Evolutionary conservation across 139 green algal genomes (phyloP).

Genomic region (Chlorella sp.): DNA sequence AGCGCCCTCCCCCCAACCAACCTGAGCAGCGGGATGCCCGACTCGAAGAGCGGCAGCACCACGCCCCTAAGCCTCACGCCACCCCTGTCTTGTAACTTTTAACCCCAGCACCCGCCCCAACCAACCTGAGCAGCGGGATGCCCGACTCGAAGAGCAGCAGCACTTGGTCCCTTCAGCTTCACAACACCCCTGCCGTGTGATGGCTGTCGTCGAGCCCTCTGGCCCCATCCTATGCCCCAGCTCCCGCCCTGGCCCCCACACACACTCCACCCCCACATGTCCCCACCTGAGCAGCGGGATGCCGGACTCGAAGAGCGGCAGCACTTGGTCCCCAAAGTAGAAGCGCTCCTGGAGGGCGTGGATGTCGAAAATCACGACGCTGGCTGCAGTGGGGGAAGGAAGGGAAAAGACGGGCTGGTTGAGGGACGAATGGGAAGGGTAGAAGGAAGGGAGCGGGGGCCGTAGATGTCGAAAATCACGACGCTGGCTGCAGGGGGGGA

Average conservation of each 20-base stretch:
- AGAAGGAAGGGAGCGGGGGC: constrained; percentile 58
- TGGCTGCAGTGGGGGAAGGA: constrained; percentile 3
- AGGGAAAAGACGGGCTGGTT: background rate
- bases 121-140: too few species aligned
- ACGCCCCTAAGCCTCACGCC: constrained; percentile 97
- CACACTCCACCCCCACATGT: background rate
- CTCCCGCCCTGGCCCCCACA: too few species aligned
- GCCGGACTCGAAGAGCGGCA: constrained; percentile 95
- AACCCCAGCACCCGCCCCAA: too few species aligned
- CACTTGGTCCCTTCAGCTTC: background rate
- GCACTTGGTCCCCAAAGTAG: constrained; percentile 98
- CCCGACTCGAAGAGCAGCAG: too few species aligned
- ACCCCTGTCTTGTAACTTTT: too few species aligned
- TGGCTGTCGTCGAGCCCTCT: too few species aligned
- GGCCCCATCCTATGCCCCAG: too few species aligned
- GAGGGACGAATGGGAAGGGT: background rate
- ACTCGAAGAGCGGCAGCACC: constrained; percentile 96
- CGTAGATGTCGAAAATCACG: constrained; percentile 99
- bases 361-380: constrained; percentile 98
- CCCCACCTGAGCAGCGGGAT: constrained; percentile 81
- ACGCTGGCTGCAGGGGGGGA: constrained; percentile 49
- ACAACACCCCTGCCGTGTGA: too few species aligned
- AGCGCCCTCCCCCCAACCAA: background rate
- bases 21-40: constrained; percentile 87
- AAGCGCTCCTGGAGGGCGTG: constrained; percentile 98